These are phyloP conservation scores for Ceriops tagal DNA, from an alignment of 345 rosid species.

Conservation along the genomic window DNA sequence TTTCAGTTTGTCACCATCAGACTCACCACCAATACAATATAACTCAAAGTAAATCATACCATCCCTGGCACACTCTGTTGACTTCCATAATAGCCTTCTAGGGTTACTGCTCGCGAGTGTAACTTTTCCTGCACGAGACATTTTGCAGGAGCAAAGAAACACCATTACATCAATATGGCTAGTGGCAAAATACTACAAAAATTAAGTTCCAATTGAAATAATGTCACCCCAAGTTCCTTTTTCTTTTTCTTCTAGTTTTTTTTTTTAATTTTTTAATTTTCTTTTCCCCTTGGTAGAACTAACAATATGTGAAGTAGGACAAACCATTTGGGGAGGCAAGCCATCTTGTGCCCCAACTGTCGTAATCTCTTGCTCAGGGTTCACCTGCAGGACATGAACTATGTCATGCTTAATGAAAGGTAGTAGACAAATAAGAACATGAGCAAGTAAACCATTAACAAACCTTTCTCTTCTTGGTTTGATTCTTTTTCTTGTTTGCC, in stretches of 20 bases:
- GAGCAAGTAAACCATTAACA: conserved; percentile 5
- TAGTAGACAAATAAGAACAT: neutral
- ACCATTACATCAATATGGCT: neutral
- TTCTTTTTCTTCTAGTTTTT: neutral
- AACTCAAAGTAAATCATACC: conserved; percentile 32
- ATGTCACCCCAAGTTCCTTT: neutral
- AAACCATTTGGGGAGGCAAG: conserved; percentile 66
- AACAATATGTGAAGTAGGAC: conserved; percentile 15
- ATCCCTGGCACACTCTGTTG: conserved; percentile 45
- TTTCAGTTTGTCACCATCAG: neutral
- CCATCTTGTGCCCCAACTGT: conserved; percentile 50
- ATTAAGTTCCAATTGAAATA: neutral
- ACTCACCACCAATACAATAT: conserved; percentile 8
- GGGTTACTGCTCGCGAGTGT: conserved; percentile 42
- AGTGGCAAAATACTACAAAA: neutral
- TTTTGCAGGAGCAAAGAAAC: neutral
- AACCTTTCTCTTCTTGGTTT: conserved; percentile 65
- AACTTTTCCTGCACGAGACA: conserved; percentile 42
- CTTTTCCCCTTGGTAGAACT: neutral
- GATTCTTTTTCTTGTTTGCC: conserved; percentile 59
- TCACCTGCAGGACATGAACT: conserved; percentile 38
- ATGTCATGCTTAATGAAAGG: neutral
- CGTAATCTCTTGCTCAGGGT: conserved; percentile 54
- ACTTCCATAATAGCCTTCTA: conserved; percentile 48
- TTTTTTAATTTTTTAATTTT: too few species aligned